Percentiles rank a stretch among this genome's conserved stretches.
Evolutionary conservation across 2,329 filamentous ascomycete species (phyloP).

Genomic region (Penicillium sp.): DNA sequence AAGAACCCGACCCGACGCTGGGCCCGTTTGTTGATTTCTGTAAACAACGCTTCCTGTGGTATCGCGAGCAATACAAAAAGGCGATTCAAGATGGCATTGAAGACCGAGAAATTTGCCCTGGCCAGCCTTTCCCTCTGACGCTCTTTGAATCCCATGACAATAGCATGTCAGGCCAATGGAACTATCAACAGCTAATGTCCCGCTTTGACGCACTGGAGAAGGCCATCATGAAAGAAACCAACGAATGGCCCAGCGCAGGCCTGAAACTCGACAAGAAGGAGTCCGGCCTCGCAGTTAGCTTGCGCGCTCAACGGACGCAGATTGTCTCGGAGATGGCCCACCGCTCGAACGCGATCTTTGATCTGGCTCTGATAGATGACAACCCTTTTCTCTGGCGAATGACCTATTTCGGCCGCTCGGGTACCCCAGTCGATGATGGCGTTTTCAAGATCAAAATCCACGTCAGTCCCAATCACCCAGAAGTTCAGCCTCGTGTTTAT

Average conservation of each 20-base stretch:
- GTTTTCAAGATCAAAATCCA: slow-evolving; percentile 78
- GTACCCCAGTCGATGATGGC: slow-evolving; percentile 91
- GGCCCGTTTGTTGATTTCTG: slow-evolving; percentile 80
- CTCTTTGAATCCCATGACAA: slow-evolving; percentile 80
- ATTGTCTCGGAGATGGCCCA: slow-evolving; percentile 73
- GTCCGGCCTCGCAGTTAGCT: slow-evolving; percentile 73
- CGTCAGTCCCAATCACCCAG: slow-evolving; percentile 82
- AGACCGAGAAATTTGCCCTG: background rate
- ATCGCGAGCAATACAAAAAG: slow-evolving; percentile 81
- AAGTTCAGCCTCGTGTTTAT: slow-evolving; percentile 80
- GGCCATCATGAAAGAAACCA: slow-evolving; percentile 67
- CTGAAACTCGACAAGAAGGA: slow-evolving; percentile 63
- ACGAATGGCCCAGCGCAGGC: slow-evolving; percentile 71
- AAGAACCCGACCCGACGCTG: background rate
- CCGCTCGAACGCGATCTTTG: slow-evolving; percentile 68
- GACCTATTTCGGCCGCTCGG: slow-evolving; percentile 86
- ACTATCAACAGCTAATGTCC: slow-evolving; percentile 71
- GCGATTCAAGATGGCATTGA: slow-evolving; percentile 55
- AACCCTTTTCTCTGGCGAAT: slow-evolving; percentile 90
- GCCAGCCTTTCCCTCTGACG: slow-evolving; percentile 68
- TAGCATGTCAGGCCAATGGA: slow-evolving; percentile 81
- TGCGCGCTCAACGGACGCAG: slow-evolving; percentile 83
- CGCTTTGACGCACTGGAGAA: slow-evolving; percentile 54
- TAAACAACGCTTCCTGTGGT: slow-evolving; percentile 94
- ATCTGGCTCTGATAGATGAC: slow-evolving; percentile 71